Conservation (phyloP, 305 asterid species). For the Rubia peregrina region DNA sequence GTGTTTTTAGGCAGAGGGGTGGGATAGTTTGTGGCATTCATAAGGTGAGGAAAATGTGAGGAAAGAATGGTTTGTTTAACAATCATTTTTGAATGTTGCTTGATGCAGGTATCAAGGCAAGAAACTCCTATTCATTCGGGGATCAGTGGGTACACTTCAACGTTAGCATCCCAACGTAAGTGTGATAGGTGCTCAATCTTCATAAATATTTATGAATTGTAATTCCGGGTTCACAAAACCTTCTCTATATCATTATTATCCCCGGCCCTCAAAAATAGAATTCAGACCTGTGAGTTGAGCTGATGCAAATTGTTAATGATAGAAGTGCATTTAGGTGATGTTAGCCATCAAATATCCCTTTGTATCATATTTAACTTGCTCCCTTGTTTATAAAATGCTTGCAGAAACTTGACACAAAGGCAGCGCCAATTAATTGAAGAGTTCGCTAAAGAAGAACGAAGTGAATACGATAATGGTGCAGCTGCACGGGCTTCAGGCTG, state of each 20-base stretch:
- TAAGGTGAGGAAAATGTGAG: not conserved
- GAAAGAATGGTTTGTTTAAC: not conserved
- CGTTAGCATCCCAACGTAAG: slow-evolving; percentile 89
- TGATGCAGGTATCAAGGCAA: slow-evolving; percentile 66
- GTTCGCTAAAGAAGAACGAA: slow-evolving; percentile 74
- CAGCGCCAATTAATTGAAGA: slow-evolving; percentile 81
- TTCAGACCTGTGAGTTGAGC: not conserved
- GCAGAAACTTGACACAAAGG: slow-evolving; percentile 69
- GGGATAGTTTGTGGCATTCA: not conserved
- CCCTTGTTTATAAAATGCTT: slow-evolving; percentile 6
- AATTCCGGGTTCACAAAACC: not conserved
- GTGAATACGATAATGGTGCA: slow-evolving; percentile 53
- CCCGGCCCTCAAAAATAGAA: too few relatives aligned
- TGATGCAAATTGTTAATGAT: not conserved
- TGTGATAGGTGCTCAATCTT: slow-evolving; percentile 7
- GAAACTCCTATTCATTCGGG: slow-evolving; percentile 67
- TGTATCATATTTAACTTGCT: not conserved
- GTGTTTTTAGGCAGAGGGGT: not conserved
- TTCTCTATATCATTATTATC: not conserved
- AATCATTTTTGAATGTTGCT: slow-evolving; percentile 8
- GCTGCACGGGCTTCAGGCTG: slow-evolving; percentile 74
- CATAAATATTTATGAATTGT: not conserved
- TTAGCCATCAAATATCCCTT: not conserved
- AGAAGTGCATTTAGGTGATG: not conserved
- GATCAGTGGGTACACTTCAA: slow-evolving; percentile 91